Base-by-base conservation (phyloP, 495 filamentous ascomycete genomes). In the Oidiodendron maius region DNA sequence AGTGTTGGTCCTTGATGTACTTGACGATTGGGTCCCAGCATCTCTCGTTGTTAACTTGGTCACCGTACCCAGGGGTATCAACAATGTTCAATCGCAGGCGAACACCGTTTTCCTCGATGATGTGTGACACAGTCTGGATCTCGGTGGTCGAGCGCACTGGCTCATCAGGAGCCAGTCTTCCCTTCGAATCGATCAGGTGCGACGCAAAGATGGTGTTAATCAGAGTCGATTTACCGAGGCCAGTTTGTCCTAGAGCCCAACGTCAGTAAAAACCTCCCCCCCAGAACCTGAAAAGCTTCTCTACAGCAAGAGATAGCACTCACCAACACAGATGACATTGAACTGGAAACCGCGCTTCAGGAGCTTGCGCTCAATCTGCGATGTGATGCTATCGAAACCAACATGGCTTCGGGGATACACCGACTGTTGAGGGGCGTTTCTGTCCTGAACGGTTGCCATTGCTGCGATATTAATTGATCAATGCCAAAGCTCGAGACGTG, bases 141-240 rank as follows among this genome's bases (percentile, higher is more conserved):
- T 99, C 93, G 62, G 93, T 99, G 46, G 93, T 99, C 40, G 84
- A 82, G 64, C 93, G 90, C 52, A 96, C 88, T 51, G 82, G 84
- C 72, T 97, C 93, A 65, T 91, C 84, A 39, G 93, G 94, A 10
- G 85, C 73, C 57, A 97, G 72, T 51, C 93, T 87, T 59, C 93
- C 93, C 75, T 99, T 99, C 61, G 87, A 93, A 66, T 99, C 93
- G 71, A 99, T 95, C 62, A 99, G 81, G 77, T 99, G 93, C 54
- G 93, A 96, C 55, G 93, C 94, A 73, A 99, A 99, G 79, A 99
- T 97, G 69, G 93, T 99, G 78, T 99, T 99, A 76, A 99, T 95
- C 60, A 99, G 72, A 39, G 93, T 99, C 22, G 91, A 96, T 73
- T 99, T 99, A 67, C 93, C 93, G 52, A 99, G 83, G 56, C 93